Evolutionary conservation across 2,329 filamentous ascomycete genomes (phyloP).

Genomic region (Herpotrichia juniperi): DNA sequence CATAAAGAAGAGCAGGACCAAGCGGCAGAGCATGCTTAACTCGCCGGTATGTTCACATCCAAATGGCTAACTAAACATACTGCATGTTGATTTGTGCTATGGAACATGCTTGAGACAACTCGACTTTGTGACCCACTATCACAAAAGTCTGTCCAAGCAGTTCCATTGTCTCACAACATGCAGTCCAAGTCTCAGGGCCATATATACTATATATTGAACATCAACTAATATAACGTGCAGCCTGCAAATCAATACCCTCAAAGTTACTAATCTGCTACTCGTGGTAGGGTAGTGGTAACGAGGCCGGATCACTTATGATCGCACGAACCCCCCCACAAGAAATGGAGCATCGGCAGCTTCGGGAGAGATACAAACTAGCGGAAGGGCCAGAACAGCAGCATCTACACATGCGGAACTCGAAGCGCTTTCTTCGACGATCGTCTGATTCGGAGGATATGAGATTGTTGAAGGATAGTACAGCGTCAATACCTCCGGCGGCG

Average conservation of each 20-base stretch:
- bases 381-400: constrained; percentile 17
- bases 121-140: neutral
- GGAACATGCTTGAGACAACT: neutral
- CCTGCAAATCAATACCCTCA: constrained; percentile 58
- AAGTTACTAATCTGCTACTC: constrained; percentile 51
- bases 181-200: constrained; percentile 24
- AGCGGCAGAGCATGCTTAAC: constrained; percentile 93
- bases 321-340: constrained; percentile 14
- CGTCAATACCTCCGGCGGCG: constrained; percentile 3
- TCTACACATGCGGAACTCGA: constrained; percentile 2
- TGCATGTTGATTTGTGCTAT: neutral
- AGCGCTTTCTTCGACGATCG: constrained; percentile 21
- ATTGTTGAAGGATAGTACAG: constrained; percentile 12
- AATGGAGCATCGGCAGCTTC: constrained; percentile 11
- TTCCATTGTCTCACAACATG: neutral
- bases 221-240: constrained; percentile 43
- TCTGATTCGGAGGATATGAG: constrained; percentile 20
- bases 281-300: constrained; percentile 17
- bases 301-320: constrained; percentile 18
- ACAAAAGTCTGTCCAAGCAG: neutral
- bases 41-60: constrained; percentile 77
- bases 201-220: constrained; percentile 30
- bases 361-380: constrained; percentile 14
- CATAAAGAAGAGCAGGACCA: constrained; percentile 97
- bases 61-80: constrained; percentile 18